A percentile compares a stretch with the other conserved stretches of the same genome.
Evolutionary conservation across 2,329 filamentous ascomycete genomes (phyloP).

Genomic region (Alternaria consortialis): DNA sequence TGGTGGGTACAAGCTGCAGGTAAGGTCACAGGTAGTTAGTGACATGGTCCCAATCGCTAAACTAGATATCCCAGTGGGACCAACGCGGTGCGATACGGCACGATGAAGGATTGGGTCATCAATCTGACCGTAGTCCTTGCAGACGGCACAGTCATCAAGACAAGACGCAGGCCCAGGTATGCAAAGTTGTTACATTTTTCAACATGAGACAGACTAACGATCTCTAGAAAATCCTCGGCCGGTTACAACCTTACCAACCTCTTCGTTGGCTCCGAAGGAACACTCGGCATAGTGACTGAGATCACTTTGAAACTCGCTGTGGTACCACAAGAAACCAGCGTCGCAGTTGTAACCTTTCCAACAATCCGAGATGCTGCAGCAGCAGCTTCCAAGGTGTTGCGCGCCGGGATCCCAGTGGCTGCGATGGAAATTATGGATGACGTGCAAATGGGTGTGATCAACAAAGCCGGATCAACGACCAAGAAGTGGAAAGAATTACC

Average conservation of each 20-base stretch:
- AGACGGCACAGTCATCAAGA: constrained; percentile 82
- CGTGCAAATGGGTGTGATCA: constrained; percentile 85
- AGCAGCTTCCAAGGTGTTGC: constrained; percentile 78
- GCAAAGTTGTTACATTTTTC: constrained; percentile 17
- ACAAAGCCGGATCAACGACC: constrained; percentile 74
- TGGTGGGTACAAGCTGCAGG: constrained; percentile 77
- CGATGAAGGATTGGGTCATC: constrained; percentile 89
- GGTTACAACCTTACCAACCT: constrained; percentile 84
- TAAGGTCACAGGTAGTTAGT: constrained; percentile 14
- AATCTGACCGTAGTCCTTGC: constrained; percentile 83
- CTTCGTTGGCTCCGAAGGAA: constrained; percentile 84
- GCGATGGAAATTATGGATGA: constrained; percentile 91
- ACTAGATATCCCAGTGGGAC: constrained; percentile 66
- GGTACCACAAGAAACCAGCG: constrained; percentile 77
- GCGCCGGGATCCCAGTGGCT: constrained; percentile 75
- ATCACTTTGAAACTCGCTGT: constrained; percentile 82
- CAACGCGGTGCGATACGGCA: constrained; percentile 82
- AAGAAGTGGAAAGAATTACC: constrained; percentile 78
- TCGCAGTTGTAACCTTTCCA: constrained; percentile 82
- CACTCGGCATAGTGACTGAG: constrained; percentile 81
- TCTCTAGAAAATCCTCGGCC: constrained; percentile 72
- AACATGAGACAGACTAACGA: not conserved
- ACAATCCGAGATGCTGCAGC: constrained; percentile 78
- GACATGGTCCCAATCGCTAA: constrained; percentile 14
- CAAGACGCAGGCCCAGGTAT: constrained; percentile 72